Percentiles rank a stretch among this genome's conserved stretches.
These are phyloP conservation scores for Parathielavia hyrcaniae DNA, from an alignment of 495 filamentous ascomycete genomes.

Conservation along the genomic window DNA sequence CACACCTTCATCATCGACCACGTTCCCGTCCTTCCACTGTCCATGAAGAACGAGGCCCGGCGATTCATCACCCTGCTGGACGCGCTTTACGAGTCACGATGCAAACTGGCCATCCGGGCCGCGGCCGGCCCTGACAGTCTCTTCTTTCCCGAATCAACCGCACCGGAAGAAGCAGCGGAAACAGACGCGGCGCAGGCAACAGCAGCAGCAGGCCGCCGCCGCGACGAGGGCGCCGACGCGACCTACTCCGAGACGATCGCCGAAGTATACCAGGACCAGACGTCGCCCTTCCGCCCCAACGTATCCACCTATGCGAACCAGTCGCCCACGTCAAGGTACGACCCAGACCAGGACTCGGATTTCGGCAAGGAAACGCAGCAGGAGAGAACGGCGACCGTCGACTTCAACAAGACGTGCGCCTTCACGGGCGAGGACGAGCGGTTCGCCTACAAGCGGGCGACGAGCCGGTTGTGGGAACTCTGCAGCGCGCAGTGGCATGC, in stretches of 20 bases:
- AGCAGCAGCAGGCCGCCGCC: neutral
- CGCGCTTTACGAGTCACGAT: slow-evolving; percentile 63
- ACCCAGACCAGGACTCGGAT: slow-evolving; percentile 46
- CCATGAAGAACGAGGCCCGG: slow-evolving; percentile 65
- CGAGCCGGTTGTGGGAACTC: slow-evolving; percentile 64
- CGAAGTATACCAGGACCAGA: slow-evolving; percentile 63
- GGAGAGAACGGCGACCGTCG: slow-evolving; percentile 24
- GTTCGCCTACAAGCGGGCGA: slow-evolving; percentile 64
- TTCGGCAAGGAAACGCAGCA: slow-evolving; percentile 35
- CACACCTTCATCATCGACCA: slow-evolving; percentile 60
- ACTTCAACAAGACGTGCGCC: slow-evolving; percentile 51
- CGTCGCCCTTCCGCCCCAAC: slow-evolving; percentile 66
- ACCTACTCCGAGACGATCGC: slow-evolving; percentile 62
- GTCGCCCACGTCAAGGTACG: slow-evolving; percentile 36
- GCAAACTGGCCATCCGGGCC: slow-evolving; percentile 55
- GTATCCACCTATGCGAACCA: slow-evolving; percentile 52
- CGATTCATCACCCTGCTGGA: slow-evolving; percentile 67
- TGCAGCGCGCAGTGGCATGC: slow-evolving; percentile 60
- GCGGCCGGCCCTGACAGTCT: slow-evolving; percentile 55
- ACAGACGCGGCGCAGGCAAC: neutral
- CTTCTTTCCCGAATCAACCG: slow-evolving; percentile 58
- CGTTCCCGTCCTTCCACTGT: slow-evolving; percentile 50
- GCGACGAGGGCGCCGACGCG: slow-evolving; percentile 38
- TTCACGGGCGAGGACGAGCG: slow-evolving; percentile 68
- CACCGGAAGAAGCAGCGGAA: neutral